Base-by-base conservation (phyloP, 2,329 filamentous ascomycete species). In the Sporothrix protearum region DNA sequence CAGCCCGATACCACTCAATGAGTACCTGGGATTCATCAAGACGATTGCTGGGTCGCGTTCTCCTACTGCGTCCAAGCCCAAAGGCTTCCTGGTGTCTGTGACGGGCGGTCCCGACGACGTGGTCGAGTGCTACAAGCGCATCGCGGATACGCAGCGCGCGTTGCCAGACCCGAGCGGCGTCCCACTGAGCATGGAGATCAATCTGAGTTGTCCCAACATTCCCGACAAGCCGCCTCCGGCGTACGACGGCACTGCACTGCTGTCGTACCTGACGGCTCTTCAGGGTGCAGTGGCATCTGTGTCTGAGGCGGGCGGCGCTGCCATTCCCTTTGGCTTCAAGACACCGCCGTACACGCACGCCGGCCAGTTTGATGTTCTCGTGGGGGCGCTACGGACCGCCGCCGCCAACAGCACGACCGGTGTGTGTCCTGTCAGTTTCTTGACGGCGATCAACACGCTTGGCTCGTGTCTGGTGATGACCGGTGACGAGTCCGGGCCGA, bases 131-230 rank as follows among this genome's bases (percentile, higher is more conserved):
- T 90, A 91, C 77, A 73, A 75, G 0, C 79, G 81, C 16, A 85
- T 91, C 72, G 78, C 78, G 72, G 72, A 33, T 63, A 76, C 73
- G 73, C 84, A 82, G 77, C 3, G 64, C 33, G 30, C 82, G 3
- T 72, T 84, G n/a, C 75, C 77, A 0, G 68, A 39, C 36, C 4
- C 64, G 14, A 7, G 28, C 10, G n/a, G 49, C 30, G 74, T 88
- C 74, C 83, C 84, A 1, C 81, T 92, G 0, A 89, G 88, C 22
- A 87, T 94, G 83, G 92, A 95, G 79, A 83, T 94, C 76, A 95
- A 95, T 77, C 86, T 94, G 39, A 91, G 88, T 42, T 94, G 92
- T 75, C 92, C 92, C 0, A 94, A 95, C 76, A 94, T 94, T 67
- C 83, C 86, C 0, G 81, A 82, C 22, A 85, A 86, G 63, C 89